phyloP scores from a whole-genome alignment of 2,329 filamentous ascomycete species.

The Cytospora mali region DNA sequence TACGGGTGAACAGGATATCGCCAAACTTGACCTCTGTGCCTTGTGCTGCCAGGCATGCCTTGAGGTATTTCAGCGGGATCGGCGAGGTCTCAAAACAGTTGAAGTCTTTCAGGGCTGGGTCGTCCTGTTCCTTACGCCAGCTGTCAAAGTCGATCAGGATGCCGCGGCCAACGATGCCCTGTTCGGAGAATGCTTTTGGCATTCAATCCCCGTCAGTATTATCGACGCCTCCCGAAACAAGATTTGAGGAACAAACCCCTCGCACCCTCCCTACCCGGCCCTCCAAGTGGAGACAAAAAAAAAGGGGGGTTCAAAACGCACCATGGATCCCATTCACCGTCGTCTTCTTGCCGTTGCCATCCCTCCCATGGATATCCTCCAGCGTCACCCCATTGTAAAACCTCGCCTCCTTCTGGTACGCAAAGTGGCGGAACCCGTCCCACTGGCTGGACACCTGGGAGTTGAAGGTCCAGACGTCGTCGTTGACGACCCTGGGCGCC shows the following conservation, averaged over 20 bases:
- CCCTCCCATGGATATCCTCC: slow-evolving; percentile 37
- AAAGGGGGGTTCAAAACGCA: slow-evolving; percentile 7
- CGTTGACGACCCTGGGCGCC: slow-evolving; percentile 56
- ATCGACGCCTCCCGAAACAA: too few relatives aligned
- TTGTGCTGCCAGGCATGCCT: slow-evolving; percentile 47
- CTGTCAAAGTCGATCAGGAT: slow-evolving; percentile 56
- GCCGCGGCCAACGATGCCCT: slow-evolving; percentile 59
- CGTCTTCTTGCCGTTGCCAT: slow-evolving; percentile 35
- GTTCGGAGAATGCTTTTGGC: slow-evolving; percentile 48
- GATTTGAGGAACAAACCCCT: too few relatives aligned
- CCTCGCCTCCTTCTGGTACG: slow-evolving; percentile 47
- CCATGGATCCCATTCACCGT: slow-evolving; percentile 47
- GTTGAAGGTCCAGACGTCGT: slow-evolving; percentile 63
- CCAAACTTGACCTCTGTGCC: slow-evolving; percentile 53
- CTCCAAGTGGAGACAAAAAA: not conserved
- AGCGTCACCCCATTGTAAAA: slow-evolving; percentile 42
- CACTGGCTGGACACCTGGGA: slow-evolving; percentile 61
- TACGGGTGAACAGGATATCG: slow-evolving; percentile 55
- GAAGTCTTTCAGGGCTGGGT: slow-evolving; percentile 33
- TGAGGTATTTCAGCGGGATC: slow-evolving; percentile 38
- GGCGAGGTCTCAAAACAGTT: slow-evolving; percentile 41
- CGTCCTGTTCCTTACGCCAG: slow-evolving; percentile 46
- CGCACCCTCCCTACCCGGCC: not conserved
- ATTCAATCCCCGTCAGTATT: not conserved
- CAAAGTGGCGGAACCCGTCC: slow-evolving; percentile 58